Conservation (phyloP, 2,329 filamentous ascomycete genomes). For the Neurospora sp. region DNA sequence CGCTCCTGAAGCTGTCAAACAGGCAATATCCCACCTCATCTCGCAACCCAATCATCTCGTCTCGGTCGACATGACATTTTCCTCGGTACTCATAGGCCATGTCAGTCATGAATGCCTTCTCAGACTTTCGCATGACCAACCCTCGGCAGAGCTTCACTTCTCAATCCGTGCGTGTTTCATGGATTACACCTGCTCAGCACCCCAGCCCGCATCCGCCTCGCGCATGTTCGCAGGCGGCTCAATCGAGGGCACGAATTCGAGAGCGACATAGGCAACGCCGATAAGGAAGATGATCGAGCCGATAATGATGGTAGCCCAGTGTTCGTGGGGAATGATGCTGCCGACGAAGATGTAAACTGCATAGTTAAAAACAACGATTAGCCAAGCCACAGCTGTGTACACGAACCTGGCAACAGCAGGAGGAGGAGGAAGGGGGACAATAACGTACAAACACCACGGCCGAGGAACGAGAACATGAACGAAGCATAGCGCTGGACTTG, state of each 20-base stretch:
- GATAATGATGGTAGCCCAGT: conserved; percentile 60
- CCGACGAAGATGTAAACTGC: conserved; percentile 95
- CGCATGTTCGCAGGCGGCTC: conserved; percentile 76
- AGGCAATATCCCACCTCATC: not conserved
- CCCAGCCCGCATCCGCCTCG: conserved; percentile 66
- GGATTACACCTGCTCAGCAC: conserved; percentile 63
- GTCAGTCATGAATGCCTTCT: not conserved
- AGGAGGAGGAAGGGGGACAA: not conserved
- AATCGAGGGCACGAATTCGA: conserved; percentile 70
- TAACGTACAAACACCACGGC: conserved; percentile 81
- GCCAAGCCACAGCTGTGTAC: not conserved
- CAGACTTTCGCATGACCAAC: not conserved
- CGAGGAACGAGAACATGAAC: conserved; percentile 96
- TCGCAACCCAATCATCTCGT: not conserved
- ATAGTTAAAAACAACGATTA: not conserved
- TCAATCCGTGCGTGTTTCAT: not conserved
- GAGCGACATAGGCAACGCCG: conserved; percentile 65
- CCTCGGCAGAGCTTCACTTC: not conserved
- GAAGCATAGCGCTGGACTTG: conserved; percentile 89
- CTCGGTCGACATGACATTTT: not conserved
- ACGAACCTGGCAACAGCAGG: not conserved
- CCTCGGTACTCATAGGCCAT: no score
- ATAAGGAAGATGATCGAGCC: conserved; percentile 68
- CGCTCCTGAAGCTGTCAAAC: not conserved
- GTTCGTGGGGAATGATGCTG: conserved; percentile 62